A percentile compares a stretch with the other conserved stretches of the same genome.
phyloP scores from a whole-genome alignment of 2,329 filamentous ascomycete genomes.

The Basipetospora sp. region DNA sequence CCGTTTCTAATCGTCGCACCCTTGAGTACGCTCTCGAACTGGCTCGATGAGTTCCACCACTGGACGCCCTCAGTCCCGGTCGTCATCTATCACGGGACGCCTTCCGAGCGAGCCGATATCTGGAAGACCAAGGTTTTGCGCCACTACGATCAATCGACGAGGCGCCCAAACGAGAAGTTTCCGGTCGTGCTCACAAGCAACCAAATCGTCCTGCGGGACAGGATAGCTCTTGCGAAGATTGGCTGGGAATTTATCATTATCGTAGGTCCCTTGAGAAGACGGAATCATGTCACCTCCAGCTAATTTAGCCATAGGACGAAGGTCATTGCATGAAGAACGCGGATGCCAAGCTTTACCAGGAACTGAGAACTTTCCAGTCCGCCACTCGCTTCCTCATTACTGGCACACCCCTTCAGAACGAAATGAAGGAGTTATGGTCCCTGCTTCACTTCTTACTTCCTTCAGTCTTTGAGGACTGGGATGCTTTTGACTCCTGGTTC shows the following conservation, averaged over 20 bases:
- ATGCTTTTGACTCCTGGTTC: conserved; percentile 91
- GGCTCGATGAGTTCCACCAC: conserved; percentile 82
- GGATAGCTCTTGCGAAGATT: conserved; percentile 64
- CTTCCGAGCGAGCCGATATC: conserved; percentile 61
- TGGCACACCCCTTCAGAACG: conserved; percentile 89
- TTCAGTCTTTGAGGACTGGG: conserved; percentile 81
- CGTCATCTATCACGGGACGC: conserved; percentile 77
- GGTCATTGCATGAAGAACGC: conserved; percentile 96
- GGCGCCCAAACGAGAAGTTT: conserved; percentile 47
- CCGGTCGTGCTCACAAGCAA: conserved; percentile 91
- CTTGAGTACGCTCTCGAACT: conserved; percentile 82
- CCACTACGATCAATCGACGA: conserved; percentile 35
- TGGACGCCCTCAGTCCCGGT: conserved; percentile 86
- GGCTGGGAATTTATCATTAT: conserved; percentile 98
- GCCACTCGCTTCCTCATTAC: conserved; percentile 86
- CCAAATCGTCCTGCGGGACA: conserved; percentile 87
- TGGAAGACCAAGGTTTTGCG: conserved; percentile 56
- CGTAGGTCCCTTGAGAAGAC: conserved; percentile 27
- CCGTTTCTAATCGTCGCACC: conserved; percentile 86
- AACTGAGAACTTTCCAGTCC: conserved; percentile 75
- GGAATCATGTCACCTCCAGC: background rate
- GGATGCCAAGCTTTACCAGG: conserved; percentile 79
- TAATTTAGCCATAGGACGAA: conserved; percentile 50
- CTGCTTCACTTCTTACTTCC: conserved; percentile 85
- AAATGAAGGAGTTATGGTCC: conserved; percentile 88